A percentile compares a stretch with the other conserved stretches of the same genome.
Evolutionary conservation across 805 yeast genomes (phyloP).

Genomic region (Wickerhamomyces xylosicus): DNA sequence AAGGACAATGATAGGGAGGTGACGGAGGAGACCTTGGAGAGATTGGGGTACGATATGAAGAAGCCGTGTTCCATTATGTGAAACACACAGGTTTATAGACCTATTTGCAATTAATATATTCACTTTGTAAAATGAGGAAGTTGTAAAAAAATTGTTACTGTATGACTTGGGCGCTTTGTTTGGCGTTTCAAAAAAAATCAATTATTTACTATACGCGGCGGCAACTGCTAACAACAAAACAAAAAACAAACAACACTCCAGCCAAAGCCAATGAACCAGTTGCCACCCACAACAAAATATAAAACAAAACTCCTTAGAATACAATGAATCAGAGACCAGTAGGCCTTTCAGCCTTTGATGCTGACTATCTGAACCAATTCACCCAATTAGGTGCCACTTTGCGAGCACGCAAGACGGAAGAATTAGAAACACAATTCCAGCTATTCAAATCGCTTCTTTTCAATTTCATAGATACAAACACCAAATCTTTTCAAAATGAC

Average conservation of each 20-base stretch:
- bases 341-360: slow-evolving; percentile 39
- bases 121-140: not conserved
- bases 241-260: too few species aligned
- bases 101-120: not conserved
- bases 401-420: slow-evolving; percentile 42
- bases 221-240: too few species aligned
- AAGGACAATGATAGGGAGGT: slow-evolving; percentile 40
- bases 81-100: not conserved
- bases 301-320: too few species aligned
- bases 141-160: not conserved
- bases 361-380: slow-evolving; percentile 7
- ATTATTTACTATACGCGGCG: too few species aligned
- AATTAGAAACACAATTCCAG: slow-evolving; percentile 58
- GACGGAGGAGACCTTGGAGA: slow-evolving; percentile 28
- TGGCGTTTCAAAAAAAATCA: too few species aligned
- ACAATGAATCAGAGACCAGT: too few species aligned
- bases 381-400: slow-evolving; percentile 15
- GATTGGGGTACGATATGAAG: slow-evolving; percentile 11
- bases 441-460: slow-evolving; percentile 70
- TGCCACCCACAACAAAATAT: too few species aligned
- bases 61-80: slow-evolving; percentile 9
- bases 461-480: slow-evolving; percentile 67
- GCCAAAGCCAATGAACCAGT: too few species aligned
- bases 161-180: too few species aligned
- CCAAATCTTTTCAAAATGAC: slow-evolving; percentile 53